These are phyloP conservation scores for Tolypocladium endophyticum DNA, from an alignment of 2,329 filamentous ascomycete genomes.

Conservation along the genomic window DNA sequence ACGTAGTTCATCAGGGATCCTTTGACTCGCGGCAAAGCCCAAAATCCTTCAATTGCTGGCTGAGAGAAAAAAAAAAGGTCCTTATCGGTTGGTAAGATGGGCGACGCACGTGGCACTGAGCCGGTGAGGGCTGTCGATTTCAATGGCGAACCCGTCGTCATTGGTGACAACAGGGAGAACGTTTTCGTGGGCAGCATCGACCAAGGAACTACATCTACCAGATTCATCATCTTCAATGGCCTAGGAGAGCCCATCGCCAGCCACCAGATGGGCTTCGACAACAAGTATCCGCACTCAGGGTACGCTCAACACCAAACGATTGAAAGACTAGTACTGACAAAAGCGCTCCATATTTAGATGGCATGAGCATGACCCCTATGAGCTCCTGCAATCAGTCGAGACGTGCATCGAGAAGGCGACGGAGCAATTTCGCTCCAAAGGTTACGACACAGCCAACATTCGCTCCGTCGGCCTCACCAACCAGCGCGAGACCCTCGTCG, in stretches of 20 bases:
- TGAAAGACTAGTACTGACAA: slow-evolving; percentile 20
- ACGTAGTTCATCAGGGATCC: background rate
- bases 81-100: background rate
- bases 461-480: slow-evolving; percentile 78
- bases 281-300: slow-evolving; percentile 78
- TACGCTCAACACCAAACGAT: slow-evolving; percentile 23
- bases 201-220: slow-evolving; percentile 79
- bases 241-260: slow-evolving; percentile 66
- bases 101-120: background rate
- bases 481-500: slow-evolving; percentile 78
- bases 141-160: background rate
- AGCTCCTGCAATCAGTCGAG: slow-evolving; percentile 65
- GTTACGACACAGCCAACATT: slow-evolving; percentile 58
- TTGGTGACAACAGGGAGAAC: slow-evolving; percentile 13
- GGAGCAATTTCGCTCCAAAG: slow-evolving; percentile 58
- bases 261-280: slow-evolving; percentile 80
- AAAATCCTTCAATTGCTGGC: background rate
- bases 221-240: slow-evolving; percentile 84
- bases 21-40: background rate
- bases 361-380: slow-evolving; percentile 80
- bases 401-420: slow-evolving; percentile 70
- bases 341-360: slow-evolving; percentile 42
- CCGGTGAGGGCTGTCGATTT: background rate
- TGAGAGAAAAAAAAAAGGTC: background rate
- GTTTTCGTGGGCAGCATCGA: slow-evolving; percentile 82